Evolutionary conservation across 2,329 filamentous ascomycete genomes (phyloP).

Genomic region (Cladophialophora exuberans): DNA sequence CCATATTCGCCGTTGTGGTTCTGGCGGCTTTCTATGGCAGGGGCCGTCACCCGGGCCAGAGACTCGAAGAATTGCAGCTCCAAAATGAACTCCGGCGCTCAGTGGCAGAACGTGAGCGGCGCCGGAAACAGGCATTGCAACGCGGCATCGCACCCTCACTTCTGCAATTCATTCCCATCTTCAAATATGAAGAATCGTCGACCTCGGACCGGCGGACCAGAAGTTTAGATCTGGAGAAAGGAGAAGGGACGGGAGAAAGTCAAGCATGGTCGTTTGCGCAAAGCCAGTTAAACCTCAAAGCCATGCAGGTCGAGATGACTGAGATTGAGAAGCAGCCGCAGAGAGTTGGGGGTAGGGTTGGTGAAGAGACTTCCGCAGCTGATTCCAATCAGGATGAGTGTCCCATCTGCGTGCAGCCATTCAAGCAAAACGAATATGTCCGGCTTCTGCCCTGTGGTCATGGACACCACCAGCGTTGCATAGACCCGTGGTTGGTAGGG

Average conservation of each 20-base stretch:
- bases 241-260: not conserved
- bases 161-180: conserved; percentile 6
- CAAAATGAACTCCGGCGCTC: conserved; percentile 8
- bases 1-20: conserved; percentile 3
- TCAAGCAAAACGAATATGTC: conserved; percentile 1
- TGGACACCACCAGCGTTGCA: conserved; percentile 11
- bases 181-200: not conserved
- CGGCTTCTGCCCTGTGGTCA: conserved; percentile 16
- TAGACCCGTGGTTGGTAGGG: conserved; percentile 15
- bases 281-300: conserved; percentile 4
- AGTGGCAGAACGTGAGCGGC: not conserved
- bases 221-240: conserved; percentile 7
- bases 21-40: conserved; percentile 2
- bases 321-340: not conserved
- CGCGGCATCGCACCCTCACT: not conserved
- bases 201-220: not conserved
- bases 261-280: conserved; percentile 3
- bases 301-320: not conserved
- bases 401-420: conserved; percentile 10
- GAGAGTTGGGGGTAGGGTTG: not conserved
- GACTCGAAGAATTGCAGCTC: conserved; percentile 3
- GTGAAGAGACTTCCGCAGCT: not conserved
- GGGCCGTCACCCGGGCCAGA: not conserved
- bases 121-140: not conserved
- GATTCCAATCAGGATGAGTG: conserved; percentile 4